Base-by-base conservation (phyloP, 495 filamentous ascomycete species). In the Aspergillus biplanus region DNA sequence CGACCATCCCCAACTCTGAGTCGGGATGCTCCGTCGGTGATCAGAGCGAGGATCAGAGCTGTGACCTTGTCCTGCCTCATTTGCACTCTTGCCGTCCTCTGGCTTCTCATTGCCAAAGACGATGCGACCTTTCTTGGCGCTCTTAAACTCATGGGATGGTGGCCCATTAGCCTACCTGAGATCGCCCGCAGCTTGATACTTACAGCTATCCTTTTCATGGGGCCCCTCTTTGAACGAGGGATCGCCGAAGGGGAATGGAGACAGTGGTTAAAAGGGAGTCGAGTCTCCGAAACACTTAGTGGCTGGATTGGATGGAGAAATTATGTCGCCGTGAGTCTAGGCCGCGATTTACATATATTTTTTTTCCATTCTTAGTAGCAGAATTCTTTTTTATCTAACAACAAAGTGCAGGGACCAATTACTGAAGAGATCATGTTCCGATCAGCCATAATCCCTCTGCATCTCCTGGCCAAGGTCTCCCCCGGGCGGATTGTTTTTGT, bases 351-450 rank as follows among this genome's bases (percentile, higher is more conserved):
- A 27, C 21, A 27, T 27, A 27, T 27, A 1, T 27, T 27, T 27
- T 27, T 27, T 4, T 61, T 33, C 32, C 32, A 8, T 13, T 27
- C 34, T n/a, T 6, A 8, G 16, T 18, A 6, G 4, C n/a, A 50
- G 47, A 16, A 9, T 33, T 4, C 7, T 13, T 32, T 35, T 33
- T 33, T 21, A 54, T 58, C 50, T 70, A 33, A 67, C 48, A 33
- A 39, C 52, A 42, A 58, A 31, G 34, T 53, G 7, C 70, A 93
- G 90, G 94, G 92, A 50, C 95, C 95, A 0, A 73, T 95, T 39
- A 97, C 91, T 9, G 95, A 99, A 80, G 95, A 99, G 75, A 69
- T 96, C 56, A 89, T 98, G 72, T 99, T 96, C 79, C 91, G 95
- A 72, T 90, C 91, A 3, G 84, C 89, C 52, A 85, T 95, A 50